Evolutionary conservation across 768 basidiomycete species (phyloP).

Genomic region (Paxillus involutus): DNA sequence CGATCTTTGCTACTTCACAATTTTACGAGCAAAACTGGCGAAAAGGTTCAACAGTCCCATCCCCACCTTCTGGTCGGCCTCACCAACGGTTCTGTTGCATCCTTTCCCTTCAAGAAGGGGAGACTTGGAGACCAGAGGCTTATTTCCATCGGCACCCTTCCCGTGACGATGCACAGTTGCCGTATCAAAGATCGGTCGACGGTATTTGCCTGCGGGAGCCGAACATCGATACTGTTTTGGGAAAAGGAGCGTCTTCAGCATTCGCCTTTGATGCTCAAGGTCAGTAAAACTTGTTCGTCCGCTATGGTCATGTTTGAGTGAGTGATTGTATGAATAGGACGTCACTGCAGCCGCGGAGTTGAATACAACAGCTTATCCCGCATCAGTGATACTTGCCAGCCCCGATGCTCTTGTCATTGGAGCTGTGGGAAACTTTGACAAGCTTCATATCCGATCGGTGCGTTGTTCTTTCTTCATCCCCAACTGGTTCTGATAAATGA

Average conservation of each 20-base stretch:
- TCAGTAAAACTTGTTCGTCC: slow-evolving; percentile 16
- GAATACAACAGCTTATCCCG: slow-evolving; percentile 46
- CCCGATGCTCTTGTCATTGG: slow-evolving; percentile 62
- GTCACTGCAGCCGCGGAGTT: slow-evolving; percentile 52
- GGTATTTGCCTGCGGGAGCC: slow-evolving; percentile 72
- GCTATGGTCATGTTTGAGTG: background rate
- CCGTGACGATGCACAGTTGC: slow-evolving; percentile 61
- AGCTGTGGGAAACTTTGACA: slow-evolving; percentile 62
- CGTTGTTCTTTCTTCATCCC: slow-evolving; percentile 13
- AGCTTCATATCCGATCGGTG: slow-evolving; percentile 81
- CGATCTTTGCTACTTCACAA: slow-evolving; percentile 52
- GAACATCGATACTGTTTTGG: slow-evolving; percentile 68
- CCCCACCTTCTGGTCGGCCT: slow-evolving; percentile 72
- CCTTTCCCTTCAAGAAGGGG: slow-evolving; percentile 47
- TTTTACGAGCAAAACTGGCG: slow-evolving; percentile 47
- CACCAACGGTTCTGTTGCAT: slow-evolving; percentile 69
- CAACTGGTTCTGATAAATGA: background rate
- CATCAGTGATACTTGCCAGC: slow-evolving; percentile 61
- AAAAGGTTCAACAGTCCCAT: slow-evolving; percentile 32
- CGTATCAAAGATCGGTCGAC: slow-evolving; percentile 49
- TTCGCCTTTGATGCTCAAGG: slow-evolving; percentile 75
- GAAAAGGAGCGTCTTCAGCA: slow-evolving; percentile 62
- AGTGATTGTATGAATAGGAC: slow-evolving; percentile 35
- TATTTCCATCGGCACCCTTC: slow-evolving; percentile 63
- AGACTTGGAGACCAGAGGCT: slow-evolving; percentile 51